Evolutionary conservation across 106 monocot genomes (phyloP).

Genomic region (Agapanthus africanus): DNA sequence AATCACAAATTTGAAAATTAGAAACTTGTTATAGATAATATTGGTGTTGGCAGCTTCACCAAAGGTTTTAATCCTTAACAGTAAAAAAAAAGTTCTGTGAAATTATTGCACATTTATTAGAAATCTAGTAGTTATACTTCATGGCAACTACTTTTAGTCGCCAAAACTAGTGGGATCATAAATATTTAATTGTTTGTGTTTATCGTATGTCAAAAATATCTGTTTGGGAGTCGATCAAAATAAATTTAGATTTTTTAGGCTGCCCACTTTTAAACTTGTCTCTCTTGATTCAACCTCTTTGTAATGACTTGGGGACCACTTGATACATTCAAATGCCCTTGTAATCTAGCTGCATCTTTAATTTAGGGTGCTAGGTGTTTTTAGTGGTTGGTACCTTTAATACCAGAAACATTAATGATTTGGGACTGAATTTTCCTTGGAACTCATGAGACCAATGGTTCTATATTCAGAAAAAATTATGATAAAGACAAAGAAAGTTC

Average conservation of each 20-base stretch:
- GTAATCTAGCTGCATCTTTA: no score
- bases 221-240: neutral
- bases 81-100: neutral
- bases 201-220: neutral
- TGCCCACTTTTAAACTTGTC: no score
- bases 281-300: no score
- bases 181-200: neutral
- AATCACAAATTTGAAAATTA: neutral
- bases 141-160: neutral
- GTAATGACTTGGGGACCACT: no score
- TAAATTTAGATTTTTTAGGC: no score
- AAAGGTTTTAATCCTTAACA: neutral
- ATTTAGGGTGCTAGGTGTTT: no score
- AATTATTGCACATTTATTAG: neutral
- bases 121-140: neutral
- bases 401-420: no score
- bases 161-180: neutral
- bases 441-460: neutral
- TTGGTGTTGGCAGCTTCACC: neutral
- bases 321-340: no score
- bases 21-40: neutral
- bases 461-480: neutral
- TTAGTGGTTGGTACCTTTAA: no score
- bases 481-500: neutral
- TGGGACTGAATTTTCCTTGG: neutral